A percentile compares a stretch with the other conserved stretches of the same genome.
phyloP scores from a whole-genome alignment of 768 basidiomycete genomes.

The Russula lepida region DNA sequence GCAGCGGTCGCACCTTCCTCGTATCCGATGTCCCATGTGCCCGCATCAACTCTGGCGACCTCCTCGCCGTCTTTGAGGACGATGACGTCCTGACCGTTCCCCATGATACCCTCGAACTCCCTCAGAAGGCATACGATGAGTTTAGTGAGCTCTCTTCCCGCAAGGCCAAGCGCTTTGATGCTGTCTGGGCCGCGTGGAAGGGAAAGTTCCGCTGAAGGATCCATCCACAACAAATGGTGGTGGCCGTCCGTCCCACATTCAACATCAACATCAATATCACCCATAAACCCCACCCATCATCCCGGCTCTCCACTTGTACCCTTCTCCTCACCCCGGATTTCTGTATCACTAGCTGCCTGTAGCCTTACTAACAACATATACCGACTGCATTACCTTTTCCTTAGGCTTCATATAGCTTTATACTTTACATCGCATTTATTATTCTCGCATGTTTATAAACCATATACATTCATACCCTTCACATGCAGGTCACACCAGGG shows the following conservation, averaged over 20 bases:
- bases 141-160: constrained; percentile 46
- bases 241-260: neutral
- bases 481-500: constrained; percentile 1
- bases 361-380: neutral
- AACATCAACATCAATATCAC: too few species aligned
- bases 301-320: neutral
- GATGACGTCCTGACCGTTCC: constrained; percentile 28
- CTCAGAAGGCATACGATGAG: constrained; percentile 48
- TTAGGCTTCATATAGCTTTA: neutral
- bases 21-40: constrained; percentile 50
- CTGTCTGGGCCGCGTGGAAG: constrained; percentile 46
- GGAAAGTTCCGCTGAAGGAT: constrained; percentile 21
- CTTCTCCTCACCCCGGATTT: neutral
- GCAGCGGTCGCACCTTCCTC: constrained; percentile 48
- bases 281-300: neutral
- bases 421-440: too few species aligned
- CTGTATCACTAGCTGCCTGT: constrained; percentile 14
- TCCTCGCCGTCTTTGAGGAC: constrained; percentile 50
- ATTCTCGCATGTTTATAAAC: neutral
- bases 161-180: constrained; percentile 49
- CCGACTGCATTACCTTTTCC: constrained; percentile 3
- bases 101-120: constrained; percentile 56
- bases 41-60: constrained; percentile 50
- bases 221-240: neutral
- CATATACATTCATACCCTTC: neutral